A percentile compares a stretch with the other conserved stretches of the same genome.
These are phyloP conservation scores for Clathrospora elynae DNA, from an alignment of 2,329 filamentous ascomycete genomes.

Conservation along the genomic window DNA sequence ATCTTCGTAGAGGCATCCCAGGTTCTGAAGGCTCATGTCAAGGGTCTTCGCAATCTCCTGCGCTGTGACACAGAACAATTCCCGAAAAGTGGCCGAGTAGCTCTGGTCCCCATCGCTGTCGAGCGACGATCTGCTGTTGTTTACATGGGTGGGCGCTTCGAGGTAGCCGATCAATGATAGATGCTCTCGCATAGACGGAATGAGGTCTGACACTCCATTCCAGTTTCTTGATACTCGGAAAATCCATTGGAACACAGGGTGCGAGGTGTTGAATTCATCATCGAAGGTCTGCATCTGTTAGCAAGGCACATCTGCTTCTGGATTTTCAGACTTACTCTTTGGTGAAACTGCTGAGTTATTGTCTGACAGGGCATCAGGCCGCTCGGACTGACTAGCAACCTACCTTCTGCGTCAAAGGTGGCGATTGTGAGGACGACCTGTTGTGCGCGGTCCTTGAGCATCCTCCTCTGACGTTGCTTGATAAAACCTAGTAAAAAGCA, in stretches of 20 bases:
- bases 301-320: neutral
- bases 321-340: conserved; percentile 52
- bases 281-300: conserved; percentile 58
- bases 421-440: conserved; percentile 63
- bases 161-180: conserved; percentile 59
- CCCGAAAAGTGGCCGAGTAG: conserved; percentile 78
- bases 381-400: conserved; percentile 70
- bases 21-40: conserved; percentile 64
- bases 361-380: conserved; percentile 73
- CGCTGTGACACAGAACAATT: conserved; percentile 82
- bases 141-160: conserved; percentile 23
- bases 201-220: conserved; percentile 68
- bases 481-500: conserved; percentile 46
- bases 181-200: conserved; percentile 74
- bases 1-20: conserved; percentile 76
- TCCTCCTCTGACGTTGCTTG: conserved; percentile 47
- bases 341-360: conserved; percentile 67
- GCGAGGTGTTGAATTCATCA: conserved; percentile 75
- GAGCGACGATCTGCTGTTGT: conserved; percentile 26
- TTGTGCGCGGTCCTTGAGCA: conserved; percentile 55
- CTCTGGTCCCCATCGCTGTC: conserved; percentile 62
- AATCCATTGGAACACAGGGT: conserved; percentile 86
- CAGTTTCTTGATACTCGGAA: conserved; percentile 82
- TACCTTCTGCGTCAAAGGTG: conserved; percentile 69
- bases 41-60: conserved; percentile 72